Evolutionary conservation across 257 asterid genomes (phyloP).

Genomic region (Lithospermum erythrorhizon): DNA sequence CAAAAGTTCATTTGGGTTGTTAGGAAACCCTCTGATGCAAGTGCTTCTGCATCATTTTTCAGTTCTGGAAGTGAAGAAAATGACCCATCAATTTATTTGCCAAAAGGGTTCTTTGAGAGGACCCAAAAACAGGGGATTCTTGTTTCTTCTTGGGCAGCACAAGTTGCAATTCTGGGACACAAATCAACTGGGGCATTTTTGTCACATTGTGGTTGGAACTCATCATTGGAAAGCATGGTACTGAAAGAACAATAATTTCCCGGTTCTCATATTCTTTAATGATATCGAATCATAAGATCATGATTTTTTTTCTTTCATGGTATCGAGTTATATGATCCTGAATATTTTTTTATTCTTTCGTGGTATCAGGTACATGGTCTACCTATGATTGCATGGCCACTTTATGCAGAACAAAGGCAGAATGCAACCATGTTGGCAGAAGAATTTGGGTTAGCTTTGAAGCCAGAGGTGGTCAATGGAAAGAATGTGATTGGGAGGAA

Average conservation of each 20-base stretch:
- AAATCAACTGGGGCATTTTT: conserved; percentile 14
- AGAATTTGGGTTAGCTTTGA: conserved; percentile 15
- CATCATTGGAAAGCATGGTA: conserved; percentile 12
- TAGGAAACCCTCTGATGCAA: conserved; percentile 10
- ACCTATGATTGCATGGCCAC: conserved; percentile 22
- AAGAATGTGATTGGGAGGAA: conserved; percentile 13
- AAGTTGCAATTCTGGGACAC: conserved; percentile 12
- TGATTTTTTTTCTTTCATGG: no score
- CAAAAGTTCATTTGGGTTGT: conserved; percentile 17
- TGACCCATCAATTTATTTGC: conserved; percentile 8
- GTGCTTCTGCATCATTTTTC: not conserved
- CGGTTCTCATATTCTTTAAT: no score
- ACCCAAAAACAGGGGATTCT: conserved; percentile 3
- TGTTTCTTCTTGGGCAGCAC: conserved; percentile 8
- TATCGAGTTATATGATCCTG: no score
- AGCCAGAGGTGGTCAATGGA: conserved; percentile 9
- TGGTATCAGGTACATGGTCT: no score
- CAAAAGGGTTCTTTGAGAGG: conserved; percentile 11
- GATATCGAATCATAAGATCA: no score
- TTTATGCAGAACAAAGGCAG: conserved; percentile 11
- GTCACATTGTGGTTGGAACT: conserved; percentile 25
- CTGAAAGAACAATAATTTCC: no score
- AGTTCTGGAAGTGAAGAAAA: not conserved
- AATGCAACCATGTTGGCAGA: conserved; percentile 15
- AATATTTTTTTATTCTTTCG: no score